Base-by-base conservation (phyloP, 768 basidiomycete species). In the Mycena rosella region DNA sequence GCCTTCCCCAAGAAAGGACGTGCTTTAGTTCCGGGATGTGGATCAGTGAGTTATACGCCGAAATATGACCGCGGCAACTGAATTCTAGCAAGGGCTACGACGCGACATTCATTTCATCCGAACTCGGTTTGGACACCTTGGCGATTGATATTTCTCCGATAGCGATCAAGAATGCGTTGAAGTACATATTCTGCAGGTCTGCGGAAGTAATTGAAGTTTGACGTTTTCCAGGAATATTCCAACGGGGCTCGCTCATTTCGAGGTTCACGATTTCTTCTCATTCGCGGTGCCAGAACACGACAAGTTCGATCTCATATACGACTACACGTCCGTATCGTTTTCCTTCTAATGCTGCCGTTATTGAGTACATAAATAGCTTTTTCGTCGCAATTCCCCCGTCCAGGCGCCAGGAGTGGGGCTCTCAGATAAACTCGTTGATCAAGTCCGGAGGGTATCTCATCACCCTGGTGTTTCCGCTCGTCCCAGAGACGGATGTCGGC, bases 301-400 rank as follows among this genome's bases (percentile, higher is more conserved):
- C 40, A 74, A 72, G 9, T 90, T 87, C 69, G 87, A 89, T 66
- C 74, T 92, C 17, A 78, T 90, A 8, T 90, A 88, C 71, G 91
- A 92, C 74, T 90, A 90, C 74, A 91, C 91, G 86, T 85, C 61
- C 42, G 80, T 73, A 71, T 71, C 48, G 27, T 38, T 60, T 40
- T 18, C 34, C 47, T 18, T n/a, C n/a, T n/a, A n/a, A 34, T 38
- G 24, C 14, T 27, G 26, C 14, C 15, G 55, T 62, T 5, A 62
- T 13, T 6, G 13, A 53, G 40, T 30, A 29, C 17, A 29, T 30
- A 1, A 20, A 20, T 65, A 91, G 89, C 1, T 92, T 93, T 79
- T 93, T 94, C 75, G 89, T 89, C 47, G 91, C 92, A 2, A 87
- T 94, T 24, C 87, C 87, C 0, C 91, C 89, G 0, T 64, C 77